Evolutionary conservation across 257 asterid species (phyloP).

Genomic region (Agastache rugosa): DNA sequence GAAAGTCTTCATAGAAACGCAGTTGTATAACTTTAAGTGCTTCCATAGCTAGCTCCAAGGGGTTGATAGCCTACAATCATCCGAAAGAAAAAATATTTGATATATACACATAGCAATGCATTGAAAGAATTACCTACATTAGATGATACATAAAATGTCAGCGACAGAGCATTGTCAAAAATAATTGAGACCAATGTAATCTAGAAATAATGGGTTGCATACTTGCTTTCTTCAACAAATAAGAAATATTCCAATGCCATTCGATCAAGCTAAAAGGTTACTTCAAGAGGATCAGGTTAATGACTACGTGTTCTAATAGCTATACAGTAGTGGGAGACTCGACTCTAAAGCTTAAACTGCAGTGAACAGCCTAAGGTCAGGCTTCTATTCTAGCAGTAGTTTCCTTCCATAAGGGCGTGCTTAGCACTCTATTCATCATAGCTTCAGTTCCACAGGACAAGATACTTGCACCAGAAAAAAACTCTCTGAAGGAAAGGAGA

Average conservation of each 20-base stretch:
- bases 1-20: slow-evolving; percentile 83
- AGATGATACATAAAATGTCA: slow-evolving; percentile 15
- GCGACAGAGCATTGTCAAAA: neutral
- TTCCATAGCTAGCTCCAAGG: slow-evolving; percentile 97
- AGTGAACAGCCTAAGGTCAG: neutral
- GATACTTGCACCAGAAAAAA: slow-evolving; percentile 17
- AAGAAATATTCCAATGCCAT: slow-evolving; percentile 1
- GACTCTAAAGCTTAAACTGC: slow-evolving; percentile 2
- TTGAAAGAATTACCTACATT: slow-evolving; percentile 2
- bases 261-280: neutral
- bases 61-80: slow-evolving; percentile 78
- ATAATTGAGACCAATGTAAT: neutral
- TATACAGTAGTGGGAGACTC: neutral
- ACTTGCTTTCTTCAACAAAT: slow-evolving; percentile 3
- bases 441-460: neutral
- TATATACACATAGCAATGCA: neutral
- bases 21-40: slow-evolving; percentile 80
- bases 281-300: neutral
- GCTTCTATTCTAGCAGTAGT: slow-evolving; percentile 4
- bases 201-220: slow-evolving; percentile 18
- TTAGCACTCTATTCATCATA: slow-evolving; percentile 1
- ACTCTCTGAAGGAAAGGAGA: neutral
- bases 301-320: neutral
- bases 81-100: slow-evolving; percentile 12
- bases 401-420: neutral